Percentiles rank a stretch among this genome's conserved stretches.
Evolutionary conservation across 768 basidiomycete genomes (phyloP).

Genomic region (Tylopilus rubrobrunneus): DNA sequence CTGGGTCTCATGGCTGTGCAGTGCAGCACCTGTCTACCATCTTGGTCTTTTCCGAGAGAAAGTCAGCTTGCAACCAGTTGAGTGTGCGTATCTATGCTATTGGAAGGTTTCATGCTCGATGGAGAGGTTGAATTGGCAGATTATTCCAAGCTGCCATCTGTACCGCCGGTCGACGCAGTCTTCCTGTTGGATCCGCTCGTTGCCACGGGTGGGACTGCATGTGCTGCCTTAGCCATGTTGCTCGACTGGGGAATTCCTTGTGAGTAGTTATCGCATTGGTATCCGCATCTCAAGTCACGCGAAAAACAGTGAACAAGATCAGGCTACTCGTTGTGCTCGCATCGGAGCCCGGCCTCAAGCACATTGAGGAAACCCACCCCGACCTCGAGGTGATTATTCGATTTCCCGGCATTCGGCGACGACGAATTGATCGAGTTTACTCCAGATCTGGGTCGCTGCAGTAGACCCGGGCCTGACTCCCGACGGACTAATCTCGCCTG

Average conservation of each 20-base stretch:
- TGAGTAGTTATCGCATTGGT: conserved; percentile 28
- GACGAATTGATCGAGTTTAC: background rate
- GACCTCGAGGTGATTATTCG: conserved; percentile 62
- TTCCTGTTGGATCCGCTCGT: conserved; percentile 89
- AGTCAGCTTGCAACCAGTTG: conserved; percentile 82
- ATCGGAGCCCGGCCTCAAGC: conserved; percentile 66
- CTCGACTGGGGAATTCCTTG: conserved; percentile 77
- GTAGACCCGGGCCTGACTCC: conserved; percentile 69
- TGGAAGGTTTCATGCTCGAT: background rate
- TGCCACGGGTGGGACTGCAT: conserved; percentile 91
- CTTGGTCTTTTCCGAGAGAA: conserved; percentile 89
- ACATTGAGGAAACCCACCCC: conserved; percentile 66
- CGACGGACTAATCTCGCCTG: conserved; percentile 83
- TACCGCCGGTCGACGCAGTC: conserved; percentile 75
- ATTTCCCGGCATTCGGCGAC: background rate
- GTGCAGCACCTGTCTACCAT: conserved; percentile 83
- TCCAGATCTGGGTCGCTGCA: conserved; percentile 82
- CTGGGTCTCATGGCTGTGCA: conserved; percentile 22
- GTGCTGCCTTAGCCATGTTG: conserved; percentile 85
- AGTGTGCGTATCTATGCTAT: conserved; percentile 51
- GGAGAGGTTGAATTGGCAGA: conserved; percentile 42
- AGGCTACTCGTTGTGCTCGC: conserved; percentile 82
- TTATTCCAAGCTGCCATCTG: conserved; percentile 83
- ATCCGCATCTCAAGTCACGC: background rate
- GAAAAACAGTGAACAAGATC: conserved; percentile 54